Evolutionary conservation across 2,329 filamentous ascomycete genomes (phyloP).

Genomic region (Plectosphaerella plurivora): DNA sequence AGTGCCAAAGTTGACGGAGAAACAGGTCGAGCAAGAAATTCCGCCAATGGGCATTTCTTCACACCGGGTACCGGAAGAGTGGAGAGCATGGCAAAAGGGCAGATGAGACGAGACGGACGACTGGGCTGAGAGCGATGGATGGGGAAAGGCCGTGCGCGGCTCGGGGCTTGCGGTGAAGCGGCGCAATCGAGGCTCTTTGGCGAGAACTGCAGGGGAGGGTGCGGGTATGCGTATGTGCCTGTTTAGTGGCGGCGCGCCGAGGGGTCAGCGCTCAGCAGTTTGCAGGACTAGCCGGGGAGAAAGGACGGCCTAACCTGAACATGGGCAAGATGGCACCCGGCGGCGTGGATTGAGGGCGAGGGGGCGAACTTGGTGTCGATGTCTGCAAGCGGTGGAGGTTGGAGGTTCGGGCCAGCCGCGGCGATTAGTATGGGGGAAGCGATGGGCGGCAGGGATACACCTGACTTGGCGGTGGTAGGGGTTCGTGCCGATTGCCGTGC

Average conservation of each 20-base stretch:
- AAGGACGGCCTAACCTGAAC: not conserved
- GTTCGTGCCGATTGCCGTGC: not conserved
- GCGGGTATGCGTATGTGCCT: not conserved
- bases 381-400: not conserved
- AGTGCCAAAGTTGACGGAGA: conserved; percentile 1
- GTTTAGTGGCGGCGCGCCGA: not conserved
- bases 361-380: not conserved
- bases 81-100: not conserved
- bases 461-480: not conserved
- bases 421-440: not conserved
- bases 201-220: not conserved
- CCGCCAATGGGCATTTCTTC: conserved; percentile 4
- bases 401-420: not conserved
- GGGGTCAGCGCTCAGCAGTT: not conserved
- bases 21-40: not conserved
- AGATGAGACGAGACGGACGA: not conserved
- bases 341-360: not conserved
- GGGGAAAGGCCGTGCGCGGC: not conserved
- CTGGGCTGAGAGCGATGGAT: not conserved
- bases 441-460: not conserved
- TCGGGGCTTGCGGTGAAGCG: not conserved
- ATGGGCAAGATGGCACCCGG: not conserved
- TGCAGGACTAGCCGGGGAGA: not conserved
- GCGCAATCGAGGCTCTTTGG: not conserved
- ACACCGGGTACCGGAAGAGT: not conserved